Base-by-base conservation (phyloP, 768 basidiomycete species). In the Nevesoporus exiguus region DNA sequence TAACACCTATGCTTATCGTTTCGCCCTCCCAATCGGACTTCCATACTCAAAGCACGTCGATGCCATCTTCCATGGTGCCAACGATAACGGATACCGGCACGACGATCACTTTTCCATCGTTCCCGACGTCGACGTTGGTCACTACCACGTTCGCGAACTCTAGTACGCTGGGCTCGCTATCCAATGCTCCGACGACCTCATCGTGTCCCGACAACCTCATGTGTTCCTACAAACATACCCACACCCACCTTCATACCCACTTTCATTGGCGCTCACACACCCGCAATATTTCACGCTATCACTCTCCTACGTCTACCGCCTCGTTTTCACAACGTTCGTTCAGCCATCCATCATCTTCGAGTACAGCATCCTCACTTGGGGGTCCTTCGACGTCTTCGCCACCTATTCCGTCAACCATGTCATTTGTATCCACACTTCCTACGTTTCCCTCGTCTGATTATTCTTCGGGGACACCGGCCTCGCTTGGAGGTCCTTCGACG, bases 61-160 rank as follows among this genome's bases (percentile, higher is more conserved):
- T 29, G 41, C 24, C 44, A 22, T 47, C 55, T 24, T 61, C 52
- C 33, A 3, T 19, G 15, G n/a, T 17, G 21, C 36, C 53, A 19
- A 44, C 51, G 33, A 27, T 56, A 19, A 52, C 36, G 25, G 42
- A 42, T 9, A 14, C 49, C 29, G 46, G 46, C 19, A 56, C 50
- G 13, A 62, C 54, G 8, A 52, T 31, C 41, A 52, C 57, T 3
- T 47, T 41, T 33, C 53, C 65, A 29, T 47, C 45, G 7, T 33
- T 47, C 37, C 30, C 52, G n/a, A 49, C 49, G 9, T 39, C 57
- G 2, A 47, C 51, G 13, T 39, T 24, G 14, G 36, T 29, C 14
- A 27, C 37, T 7, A 51, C 56, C 11, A 24, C 48, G 33, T 27
- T 11, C 24, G 13, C 7, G 40, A 58, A 44, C 19, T 55, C 49